Evolutionary conservation across 2,329 filamentous ascomycete genomes (phyloP), one percentile per base, ranked within the genome.

Genomic region (Hypoxylon sp.): DNA sequence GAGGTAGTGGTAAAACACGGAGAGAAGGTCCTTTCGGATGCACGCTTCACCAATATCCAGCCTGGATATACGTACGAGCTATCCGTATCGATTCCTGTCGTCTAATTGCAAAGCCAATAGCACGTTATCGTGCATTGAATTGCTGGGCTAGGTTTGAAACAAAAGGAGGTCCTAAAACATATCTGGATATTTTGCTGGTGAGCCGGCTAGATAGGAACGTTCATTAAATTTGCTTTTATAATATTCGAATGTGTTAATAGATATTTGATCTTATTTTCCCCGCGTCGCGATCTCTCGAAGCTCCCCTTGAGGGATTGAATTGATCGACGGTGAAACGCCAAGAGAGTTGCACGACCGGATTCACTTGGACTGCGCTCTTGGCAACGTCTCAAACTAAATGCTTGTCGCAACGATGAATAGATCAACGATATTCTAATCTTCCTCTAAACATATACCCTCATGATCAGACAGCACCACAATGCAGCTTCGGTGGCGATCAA

Each of bases 61-160:
- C 66, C 75, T 0, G 85, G 84, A 1, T 75, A 76, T 71, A 82
- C 79, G 9, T 87, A 87, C 63, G 74, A 81, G 62, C 74, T 87
- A 1, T 77, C 78, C 2, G 82, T 87, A 0, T 58, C 59, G 2
- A 63, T 77, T 19, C 74, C 75, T 19, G 31, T 17, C 35, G n/a
- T 37, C 22, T 3, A 51, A 17, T 26, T 37, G n/a, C 42, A 35
- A 50, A 42, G 54, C n/a, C 10, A 44, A 46, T 19, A 51, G 17
- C 5, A 11, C 35, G 24, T 10, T 10, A 29, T 47, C 14, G 11
- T 51, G n/a, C 55, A 13, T 29, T 53, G 48, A 37, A 37, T 44
- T 11, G 13, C 33, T 19, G 22, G 24, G 19, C 10, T 51, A 42
- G 3, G 3, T 22, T 50, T 26, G 44, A 63, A 63, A 63, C 6